Conservation (phyloP, 495 filamentous ascomycete species). For the Penicillium atrosanguineum region DNA sequence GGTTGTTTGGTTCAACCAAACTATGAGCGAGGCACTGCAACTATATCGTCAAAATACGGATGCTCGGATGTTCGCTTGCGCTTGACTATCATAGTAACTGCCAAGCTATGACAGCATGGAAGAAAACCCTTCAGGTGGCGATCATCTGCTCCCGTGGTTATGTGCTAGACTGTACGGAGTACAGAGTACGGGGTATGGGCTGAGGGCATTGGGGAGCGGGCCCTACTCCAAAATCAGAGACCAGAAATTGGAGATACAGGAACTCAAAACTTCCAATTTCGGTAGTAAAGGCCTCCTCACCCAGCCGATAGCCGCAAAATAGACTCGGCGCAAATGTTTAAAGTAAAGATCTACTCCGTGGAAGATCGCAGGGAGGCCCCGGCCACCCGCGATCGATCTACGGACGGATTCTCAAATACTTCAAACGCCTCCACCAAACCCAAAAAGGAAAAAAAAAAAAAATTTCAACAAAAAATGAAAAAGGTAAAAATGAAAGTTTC, state of each 20-base stretch:
- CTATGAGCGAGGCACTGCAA: background rate
- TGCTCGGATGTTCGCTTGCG: background rate
- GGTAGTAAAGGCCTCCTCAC: background rate
- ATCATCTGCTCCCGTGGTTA: too few species aligned
- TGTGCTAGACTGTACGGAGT: too few species aligned
- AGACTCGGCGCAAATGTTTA: background rate
- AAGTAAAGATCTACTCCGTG: background rate
- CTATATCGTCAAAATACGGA: background rate
- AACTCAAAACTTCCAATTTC: background rate
- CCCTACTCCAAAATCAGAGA: background rate
- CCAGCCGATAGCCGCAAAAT: background rate
- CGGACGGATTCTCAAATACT: constrained; percentile 1
- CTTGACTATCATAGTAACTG: background rate
- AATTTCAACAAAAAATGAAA: too few species aligned
- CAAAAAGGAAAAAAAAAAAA: background rate
- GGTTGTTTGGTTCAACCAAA: constrained; percentile 8
- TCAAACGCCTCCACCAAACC: background rate
- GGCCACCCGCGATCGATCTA: background rate
- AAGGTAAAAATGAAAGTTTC: background rate
- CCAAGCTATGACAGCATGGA: background rate
- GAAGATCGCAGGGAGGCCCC: background rate
- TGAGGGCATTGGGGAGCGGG: too few species aligned
- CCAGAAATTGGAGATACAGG: background rate
- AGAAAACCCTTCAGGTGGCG: background rate
- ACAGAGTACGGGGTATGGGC: too few species aligned